Conservation (phyloP, 805 yeast genomes). For the Kodamaea fukazawae region DNA sequence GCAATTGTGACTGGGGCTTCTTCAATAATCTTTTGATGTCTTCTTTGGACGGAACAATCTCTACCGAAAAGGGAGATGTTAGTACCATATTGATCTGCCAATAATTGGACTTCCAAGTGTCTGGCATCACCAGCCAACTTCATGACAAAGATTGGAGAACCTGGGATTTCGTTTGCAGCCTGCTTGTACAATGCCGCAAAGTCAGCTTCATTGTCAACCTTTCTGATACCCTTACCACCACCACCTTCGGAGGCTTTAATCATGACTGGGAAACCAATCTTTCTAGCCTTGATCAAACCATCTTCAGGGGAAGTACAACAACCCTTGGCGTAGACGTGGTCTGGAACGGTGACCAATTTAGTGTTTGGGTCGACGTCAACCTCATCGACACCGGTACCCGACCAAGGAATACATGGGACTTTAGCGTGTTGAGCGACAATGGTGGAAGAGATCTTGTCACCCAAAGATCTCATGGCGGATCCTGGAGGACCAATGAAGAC, state of each 20-base stretch:
- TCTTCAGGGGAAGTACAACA: conserved; percentile 85
- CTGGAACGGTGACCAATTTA: conserved; percentile 85
- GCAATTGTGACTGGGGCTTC: conserved; percentile 99
- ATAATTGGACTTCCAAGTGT: conserved; percentile 95
- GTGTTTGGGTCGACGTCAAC: conserved; percentile 68
- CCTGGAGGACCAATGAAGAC: conserved; percentile 99
- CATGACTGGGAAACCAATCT: conserved; percentile 98
- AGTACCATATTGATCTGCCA: conserved; percentile 98
- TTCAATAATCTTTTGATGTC: conserved; percentile 98
- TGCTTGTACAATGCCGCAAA: conserved; percentile 78
- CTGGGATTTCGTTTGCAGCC: conserved; percentile 97
- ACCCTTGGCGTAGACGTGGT: conserved; percentile 80
- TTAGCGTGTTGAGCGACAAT: conserved; percentile 98
- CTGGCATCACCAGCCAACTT: conserved; percentile 95
- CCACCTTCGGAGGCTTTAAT: conserved; percentile 99
- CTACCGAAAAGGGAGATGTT: conserved; percentile 96
- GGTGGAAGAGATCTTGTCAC: conserved; percentile 96
- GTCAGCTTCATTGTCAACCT: conserved; percentile 81
- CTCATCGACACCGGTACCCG: conserved; percentile 93
- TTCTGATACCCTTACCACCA: conserved; percentile 99
- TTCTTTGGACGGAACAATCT: conserved; percentile 99
- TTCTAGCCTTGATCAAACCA: conserved; percentile 79
- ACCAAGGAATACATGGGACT: conserved; percentile 99
- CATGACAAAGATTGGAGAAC: conserved; percentile 98
- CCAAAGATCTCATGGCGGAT: conserved; percentile 98